Conservation (phyloP, 768 basidiomycete genomes). For the Zangia roseola region DNA sequence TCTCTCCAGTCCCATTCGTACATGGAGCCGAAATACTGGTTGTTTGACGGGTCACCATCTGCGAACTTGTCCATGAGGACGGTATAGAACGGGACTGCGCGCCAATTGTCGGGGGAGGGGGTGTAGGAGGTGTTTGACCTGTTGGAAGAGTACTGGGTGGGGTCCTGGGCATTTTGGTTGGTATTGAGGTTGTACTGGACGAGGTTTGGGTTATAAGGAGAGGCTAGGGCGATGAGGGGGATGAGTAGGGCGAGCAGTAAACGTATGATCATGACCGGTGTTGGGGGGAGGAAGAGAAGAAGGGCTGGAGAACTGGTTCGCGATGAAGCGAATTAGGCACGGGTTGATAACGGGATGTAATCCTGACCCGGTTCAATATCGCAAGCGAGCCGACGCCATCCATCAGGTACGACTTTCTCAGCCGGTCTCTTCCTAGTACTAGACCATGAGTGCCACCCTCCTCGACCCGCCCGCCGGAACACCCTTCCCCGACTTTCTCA, state of each 20-base stretch:
- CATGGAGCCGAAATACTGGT: constrained; percentile 80
- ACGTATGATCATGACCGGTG: constrained; percentile 38
- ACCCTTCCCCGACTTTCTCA: constrained; percentile 61
- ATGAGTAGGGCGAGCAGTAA: constrained; percentile 30
- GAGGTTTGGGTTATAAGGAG: constrained; percentile 68
- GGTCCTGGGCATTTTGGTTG: constrained; percentile 67
- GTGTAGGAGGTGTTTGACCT: constrained; percentile 69
- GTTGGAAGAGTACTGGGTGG: constrained; percentile 61
- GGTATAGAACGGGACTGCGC: constrained; percentile 75
- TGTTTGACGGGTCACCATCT: constrained; percentile 89
- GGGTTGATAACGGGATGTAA: too few relatives aligned
- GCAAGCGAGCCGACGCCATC: constrained; percentile 32
- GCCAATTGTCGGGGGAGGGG: constrained; percentile 83
- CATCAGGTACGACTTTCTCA: too few relatives aligned
- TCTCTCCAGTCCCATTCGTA: constrained; percentile 87
- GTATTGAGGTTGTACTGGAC: constrained; percentile 75
- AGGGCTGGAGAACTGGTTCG: neutral
- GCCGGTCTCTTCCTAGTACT: too few relatives aligned
- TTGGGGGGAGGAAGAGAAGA: neutral
- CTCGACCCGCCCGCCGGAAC: constrained; percentile 61
- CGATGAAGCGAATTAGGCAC: too few relatives aligned
- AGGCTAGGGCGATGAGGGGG: constrained; percentile 45
- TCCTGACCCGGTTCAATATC: too few relatives aligned
- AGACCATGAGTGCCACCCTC: constrained; percentile 35
- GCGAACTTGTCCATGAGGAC: constrained; percentile 91